phyloP scores from a whole-genome alignment of 164 flowering plant genomes.

The Echeveria elegans region DNA sequence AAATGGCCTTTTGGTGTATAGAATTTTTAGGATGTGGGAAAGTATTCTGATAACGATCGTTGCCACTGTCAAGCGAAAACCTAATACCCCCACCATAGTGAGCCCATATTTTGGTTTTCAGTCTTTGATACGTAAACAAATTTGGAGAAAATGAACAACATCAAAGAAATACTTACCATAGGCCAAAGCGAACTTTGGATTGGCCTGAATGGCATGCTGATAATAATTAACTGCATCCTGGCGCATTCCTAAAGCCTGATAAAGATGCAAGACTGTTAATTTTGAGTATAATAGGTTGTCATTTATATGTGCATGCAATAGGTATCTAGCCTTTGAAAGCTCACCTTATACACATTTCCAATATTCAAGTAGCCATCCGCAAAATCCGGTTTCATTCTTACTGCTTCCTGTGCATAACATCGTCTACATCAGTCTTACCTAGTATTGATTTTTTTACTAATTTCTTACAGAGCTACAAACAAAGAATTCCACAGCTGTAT shows the following conservation, averaged over 20 bases:
- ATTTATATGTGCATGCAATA: slow-evolving; percentile 32
- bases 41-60: not conserved
- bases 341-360: slow-evolving; percentile 97
- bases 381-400: slow-evolving; percentile 73
- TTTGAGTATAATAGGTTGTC: slow-evolving; percentile 31
- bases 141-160: not conserved
- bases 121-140: not conserved
- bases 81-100: not conserved
- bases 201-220: slow-evolving; percentile 77
- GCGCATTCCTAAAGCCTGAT: slow-evolving; percentile 87
- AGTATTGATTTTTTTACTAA: too few species aligned
- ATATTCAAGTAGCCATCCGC: slow-evolving; percentile 83
- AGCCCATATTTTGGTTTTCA: not conserved
- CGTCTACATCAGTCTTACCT: not conserved
- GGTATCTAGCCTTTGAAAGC: slow-evolving; percentile 29
- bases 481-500: not conserved
- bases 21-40: not conserved
- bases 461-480: not conserved
- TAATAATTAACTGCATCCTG: slow-evolving; percentile 87
- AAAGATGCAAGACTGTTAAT: slow-evolving; percentile 35
- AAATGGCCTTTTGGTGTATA: not conserved
- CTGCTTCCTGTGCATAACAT: slow-evolving; percentile 66
- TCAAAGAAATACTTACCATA: slow-evolving; percentile 54
- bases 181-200: slow-evolving; percentile 87
- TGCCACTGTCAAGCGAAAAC: not conserved